phyloP scores from a whole-genome alignment of 345 rosid genomes.

The Ricinus communis region DNA sequence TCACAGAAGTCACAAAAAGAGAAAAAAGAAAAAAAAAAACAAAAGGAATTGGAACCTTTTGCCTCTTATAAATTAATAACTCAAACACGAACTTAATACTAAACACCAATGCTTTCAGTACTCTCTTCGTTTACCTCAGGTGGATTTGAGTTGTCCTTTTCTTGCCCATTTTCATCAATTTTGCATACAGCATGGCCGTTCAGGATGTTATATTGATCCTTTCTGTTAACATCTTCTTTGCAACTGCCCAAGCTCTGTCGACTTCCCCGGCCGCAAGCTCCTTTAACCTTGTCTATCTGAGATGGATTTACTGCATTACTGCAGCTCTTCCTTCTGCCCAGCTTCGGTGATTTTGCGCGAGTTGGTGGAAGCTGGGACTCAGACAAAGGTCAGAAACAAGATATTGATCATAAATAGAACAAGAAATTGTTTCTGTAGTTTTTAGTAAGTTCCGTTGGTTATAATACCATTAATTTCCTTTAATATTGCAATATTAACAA shows the following conservation, averaged over 20 bases:
- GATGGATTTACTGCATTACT: conserved; percentile 19
- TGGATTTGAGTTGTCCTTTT: conserved; percentile 27
- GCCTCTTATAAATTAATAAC: conserved; percentile 38
- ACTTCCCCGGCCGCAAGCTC: conserved; percentile 17
- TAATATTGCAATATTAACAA: neutral
- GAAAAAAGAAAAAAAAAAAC: conserved; percentile 20
- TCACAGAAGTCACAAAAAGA: conserved; percentile 18
- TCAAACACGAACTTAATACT: conserved; percentile 33
- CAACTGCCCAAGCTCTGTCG: conserved; percentile 10
- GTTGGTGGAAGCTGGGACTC: conserved; percentile 36
- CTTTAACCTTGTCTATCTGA: conserved; percentile 11
- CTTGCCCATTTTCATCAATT: conserved; percentile 16
- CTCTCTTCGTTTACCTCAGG: conserved; percentile 31
- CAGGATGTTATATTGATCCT: conserved; percentile 11
- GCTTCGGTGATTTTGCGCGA: conserved; percentile 39
- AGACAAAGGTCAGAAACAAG: neutral
- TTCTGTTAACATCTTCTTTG: conserved; percentile 26
- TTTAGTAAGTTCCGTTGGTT: neutral
- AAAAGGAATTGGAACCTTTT: conserved; percentile 16
- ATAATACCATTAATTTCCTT: neutral
- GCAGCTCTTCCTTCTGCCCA: conserved; percentile 36
- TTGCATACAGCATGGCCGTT: conserved; percentile 27
- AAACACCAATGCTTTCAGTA: conserved; percentile 27
- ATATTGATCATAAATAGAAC: neutral
- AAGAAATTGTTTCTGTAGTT: neutral